Percentiles rank a stretch among this genome's conserved stretches.
These are phyloP conservation scores for Silene noctiflora DNA, from an alignment of 179 eudicot genomes.

Conservation along the genomic window DNA sequence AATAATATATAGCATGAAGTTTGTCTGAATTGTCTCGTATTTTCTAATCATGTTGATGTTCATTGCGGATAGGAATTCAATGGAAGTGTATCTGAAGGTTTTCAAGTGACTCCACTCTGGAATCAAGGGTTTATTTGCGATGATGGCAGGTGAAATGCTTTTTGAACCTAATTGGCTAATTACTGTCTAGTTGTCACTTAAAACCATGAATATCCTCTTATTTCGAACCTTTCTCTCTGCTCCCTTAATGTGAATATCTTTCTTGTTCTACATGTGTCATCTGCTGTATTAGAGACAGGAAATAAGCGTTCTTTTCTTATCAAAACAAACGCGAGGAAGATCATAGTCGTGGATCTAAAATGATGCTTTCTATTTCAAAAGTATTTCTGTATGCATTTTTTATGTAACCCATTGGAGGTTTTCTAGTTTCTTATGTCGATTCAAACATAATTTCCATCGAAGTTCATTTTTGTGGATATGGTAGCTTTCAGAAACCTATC, in stretches of 20 bases:
- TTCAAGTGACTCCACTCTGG: slow-evolving; percentile 96
- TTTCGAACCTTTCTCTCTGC: slow-evolving; percentile 1
- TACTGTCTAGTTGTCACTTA: background rate
- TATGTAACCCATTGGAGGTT: background rate
- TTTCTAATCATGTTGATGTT: background rate
- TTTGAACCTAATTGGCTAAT: background rate
- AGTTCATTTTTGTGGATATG: background rate
- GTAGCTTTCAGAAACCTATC: background rate
- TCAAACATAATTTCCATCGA: background rate
- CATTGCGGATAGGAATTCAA: slow-evolving; percentile 57
- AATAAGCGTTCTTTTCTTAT: background rate
- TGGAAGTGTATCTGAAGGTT: slow-evolving; percentile 68
- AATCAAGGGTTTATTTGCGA: slow-evolving; percentile 86
- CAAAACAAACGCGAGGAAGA: background rate
- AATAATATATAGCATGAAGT: background rate
- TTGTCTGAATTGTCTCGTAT: background rate
- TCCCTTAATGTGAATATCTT: background rate
- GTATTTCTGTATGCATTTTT: background rate
- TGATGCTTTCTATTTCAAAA: background rate
- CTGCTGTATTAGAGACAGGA: background rate
- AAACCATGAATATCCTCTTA: background rate
- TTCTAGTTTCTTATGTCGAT: background rate
- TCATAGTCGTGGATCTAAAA: background rate
- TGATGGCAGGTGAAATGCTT: slow-evolving; percentile 76
- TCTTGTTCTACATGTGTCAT: background rate